Percentiles rank a stretch among this genome's conserved stretches.
phyloP scores from a whole-genome alignment of 306 rosid genomes.

The Castanospermum australe region DNA sequence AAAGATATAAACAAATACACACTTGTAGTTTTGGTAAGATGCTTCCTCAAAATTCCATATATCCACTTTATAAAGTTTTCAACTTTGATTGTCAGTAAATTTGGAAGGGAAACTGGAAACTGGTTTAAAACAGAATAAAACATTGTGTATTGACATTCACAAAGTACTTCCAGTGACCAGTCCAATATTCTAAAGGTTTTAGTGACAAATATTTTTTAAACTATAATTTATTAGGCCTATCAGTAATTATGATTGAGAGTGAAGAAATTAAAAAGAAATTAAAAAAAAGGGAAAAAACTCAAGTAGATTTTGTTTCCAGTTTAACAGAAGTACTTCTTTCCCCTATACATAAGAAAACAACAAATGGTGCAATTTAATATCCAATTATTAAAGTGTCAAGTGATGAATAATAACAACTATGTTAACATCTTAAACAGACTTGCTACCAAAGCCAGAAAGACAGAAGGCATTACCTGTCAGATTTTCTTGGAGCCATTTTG shows the following conservation, averaged over 20 bases:
- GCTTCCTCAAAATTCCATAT: not conserved
- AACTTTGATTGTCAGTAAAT: too few species aligned
- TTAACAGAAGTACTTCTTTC: slow-evolving; percentile 1
- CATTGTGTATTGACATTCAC: not conserved
- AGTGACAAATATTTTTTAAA: not conserved
- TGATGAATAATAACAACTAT: not conserved
- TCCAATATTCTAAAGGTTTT: not conserved
- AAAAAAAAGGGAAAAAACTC: not conserved
- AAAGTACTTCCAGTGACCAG: not conserved
- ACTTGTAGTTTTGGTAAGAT: not conserved
- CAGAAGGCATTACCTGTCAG: slow-evolving; percentile 63
- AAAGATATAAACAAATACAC: not conserved
- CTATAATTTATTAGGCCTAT: not conserved
- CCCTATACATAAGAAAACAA: not conserved
- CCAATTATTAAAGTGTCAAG: not conserved
- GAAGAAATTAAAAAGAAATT: not conserved
- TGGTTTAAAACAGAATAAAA: not conserved
- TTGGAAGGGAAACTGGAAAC: not conserved
- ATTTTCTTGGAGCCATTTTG: slow-evolving; percentile 97
- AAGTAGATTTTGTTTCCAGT: not conserved
- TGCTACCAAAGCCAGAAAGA: slow-evolving; percentile 17
- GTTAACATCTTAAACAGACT: slow-evolving; percentile 12
- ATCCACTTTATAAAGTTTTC: too few species aligned
- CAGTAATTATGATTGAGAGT: not conserved
- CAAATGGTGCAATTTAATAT: slow-evolving; percentile 7